phyloP scores from a whole-genome alignment of 331 rosid species.

The Phaseolus coccineus region DNA sequence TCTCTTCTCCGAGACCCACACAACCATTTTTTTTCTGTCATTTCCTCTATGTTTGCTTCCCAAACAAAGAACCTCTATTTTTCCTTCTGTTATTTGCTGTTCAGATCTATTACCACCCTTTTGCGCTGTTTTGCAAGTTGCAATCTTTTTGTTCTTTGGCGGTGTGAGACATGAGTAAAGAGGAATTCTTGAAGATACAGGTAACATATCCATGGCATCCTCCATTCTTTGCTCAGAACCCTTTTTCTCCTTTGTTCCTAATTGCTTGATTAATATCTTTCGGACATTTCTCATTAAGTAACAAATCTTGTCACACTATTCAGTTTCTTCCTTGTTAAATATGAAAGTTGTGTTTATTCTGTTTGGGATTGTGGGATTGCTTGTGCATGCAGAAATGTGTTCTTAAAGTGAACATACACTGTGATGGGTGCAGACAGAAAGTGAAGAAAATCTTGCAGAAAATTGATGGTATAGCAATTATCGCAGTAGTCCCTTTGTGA shows the following conservation, averaged over 20 bases:
- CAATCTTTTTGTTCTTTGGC: conserved; percentile 46
- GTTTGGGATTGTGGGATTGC: conserved; percentile 51
- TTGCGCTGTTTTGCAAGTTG: conserved; percentile 24
- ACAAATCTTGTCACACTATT: conserved; percentile 1
- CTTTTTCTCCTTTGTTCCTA: not conserved
- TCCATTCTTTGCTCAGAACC: not conserved
- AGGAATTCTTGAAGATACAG: conserved; percentile 97
- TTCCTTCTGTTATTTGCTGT: conserved; percentile 19
- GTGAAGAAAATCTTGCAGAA: conserved; percentile 94
- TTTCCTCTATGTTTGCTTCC: not conserved
- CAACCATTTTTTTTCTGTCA: conserved; percentile 41
- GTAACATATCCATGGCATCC: conserved; percentile 51
- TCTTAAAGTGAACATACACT: conserved; percentile 97
- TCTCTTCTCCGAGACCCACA: conserved; percentile 49
- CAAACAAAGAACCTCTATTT: conserved; percentile 27
- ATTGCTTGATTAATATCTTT: not conserved
- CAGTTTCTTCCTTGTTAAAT: not conserved
- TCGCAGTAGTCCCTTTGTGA: conserved; percentile 1
- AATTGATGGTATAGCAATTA: conserved; percentile 72
- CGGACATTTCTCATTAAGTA: conserved; percentile 22
- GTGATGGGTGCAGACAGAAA: conserved; percentile 94
- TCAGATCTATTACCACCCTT: conserved; percentile 50
- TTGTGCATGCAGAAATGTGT: conserved; percentile 88
- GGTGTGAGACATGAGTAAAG: conserved; percentile 81
- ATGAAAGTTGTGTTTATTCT: conserved; percentile 43